phyloP scores from a whole-genome alignment of 768 basidiomycete genomes.

The Lactifluus rugatus region DNA sequence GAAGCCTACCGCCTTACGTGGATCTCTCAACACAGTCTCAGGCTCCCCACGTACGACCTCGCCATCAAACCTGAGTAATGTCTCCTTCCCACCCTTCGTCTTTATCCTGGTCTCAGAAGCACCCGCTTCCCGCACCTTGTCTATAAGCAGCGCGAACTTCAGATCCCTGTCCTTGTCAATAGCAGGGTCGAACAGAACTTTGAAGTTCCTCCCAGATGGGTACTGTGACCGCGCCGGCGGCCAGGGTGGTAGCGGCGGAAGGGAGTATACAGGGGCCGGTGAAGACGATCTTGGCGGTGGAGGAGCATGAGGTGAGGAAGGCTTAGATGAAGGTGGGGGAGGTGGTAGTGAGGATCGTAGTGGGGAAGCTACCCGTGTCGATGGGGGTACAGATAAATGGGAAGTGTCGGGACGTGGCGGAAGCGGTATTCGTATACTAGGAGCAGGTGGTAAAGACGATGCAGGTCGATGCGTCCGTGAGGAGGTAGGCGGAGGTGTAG shows the following conservation, averaged over 20 bases:
- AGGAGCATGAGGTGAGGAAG: conserved; percentile 14
- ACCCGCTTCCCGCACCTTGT: conserved; percentile 30
- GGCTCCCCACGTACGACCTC: conserved; percentile 39
- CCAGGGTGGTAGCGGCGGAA: conserved; percentile 43
- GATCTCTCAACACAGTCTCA: conserved; percentile 40
- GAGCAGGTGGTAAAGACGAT: conserved; percentile 12
- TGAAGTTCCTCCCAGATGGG: conserved; percentile 42
- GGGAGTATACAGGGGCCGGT: conserved; percentile 27
- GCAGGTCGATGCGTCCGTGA: conserved; percentile 22
- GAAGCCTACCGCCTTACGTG: conserved; percentile 37
- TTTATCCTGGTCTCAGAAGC: conserved; percentile 37
- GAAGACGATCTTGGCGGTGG: conserved; percentile 13
- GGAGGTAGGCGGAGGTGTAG: conserved; percentile 23
- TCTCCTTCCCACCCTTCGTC: conserved; percentile 56
- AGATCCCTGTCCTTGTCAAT: conserved; percentile 39
- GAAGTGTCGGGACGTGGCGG: conserved; percentile 22
- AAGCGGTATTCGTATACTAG: conserved; percentile 18
- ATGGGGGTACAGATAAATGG: conserved; percentile 20
- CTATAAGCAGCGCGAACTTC: conserved; percentile 31
- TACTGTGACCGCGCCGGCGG: conserved; percentile 43
- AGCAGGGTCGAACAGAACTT: conserved; percentile 53
- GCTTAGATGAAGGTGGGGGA: conserved; percentile 25
- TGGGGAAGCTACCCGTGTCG: conserved; percentile 17
- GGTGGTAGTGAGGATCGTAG: conserved; percentile 21
- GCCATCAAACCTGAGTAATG: conserved; percentile 44